phyloP scores from a whole-genome alignment of 768 basidiomycete genomes.

The Sistotremastrum suecicum region DNA sequence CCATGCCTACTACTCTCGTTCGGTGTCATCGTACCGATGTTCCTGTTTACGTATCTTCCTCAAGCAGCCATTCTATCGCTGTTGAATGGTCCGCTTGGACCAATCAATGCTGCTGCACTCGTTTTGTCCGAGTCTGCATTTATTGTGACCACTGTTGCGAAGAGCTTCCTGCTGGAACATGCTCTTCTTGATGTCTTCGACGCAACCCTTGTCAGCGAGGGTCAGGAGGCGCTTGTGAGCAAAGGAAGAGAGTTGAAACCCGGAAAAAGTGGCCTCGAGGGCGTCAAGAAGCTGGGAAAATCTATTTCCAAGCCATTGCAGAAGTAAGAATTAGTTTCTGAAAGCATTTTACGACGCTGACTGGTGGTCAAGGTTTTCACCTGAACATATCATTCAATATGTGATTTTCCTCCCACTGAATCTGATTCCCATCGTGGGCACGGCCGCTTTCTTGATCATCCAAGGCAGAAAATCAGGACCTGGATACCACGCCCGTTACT shows the following conservation, averaged over 20 bases:
- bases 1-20: conserved; percentile 6
- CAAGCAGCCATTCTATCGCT: conserved; percentile 50
- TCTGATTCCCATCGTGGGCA: conserved; percentile 50
- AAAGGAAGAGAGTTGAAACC: conserved; percentile 22
- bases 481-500: conserved; percentile 49
- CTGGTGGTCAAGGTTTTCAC: conserved; percentile 19
- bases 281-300: conserved; percentile 32
- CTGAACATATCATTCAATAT: conserved; percentile 38
- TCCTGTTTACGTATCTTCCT: conserved; percentile 49
- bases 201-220: conserved; percentile 25
- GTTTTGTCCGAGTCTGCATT: conserved; percentile 29
- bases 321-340: conserved; percentile 2
- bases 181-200: conserved; percentile 34
- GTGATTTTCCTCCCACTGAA: conserved; percentile 54
- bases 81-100: conserved; percentile 51
- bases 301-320: conserved; percentile 34
- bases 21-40: conserved; percentile 21
- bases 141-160: conserved; percentile 29
- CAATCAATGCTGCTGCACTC: conserved; percentile 33
- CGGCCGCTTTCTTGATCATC: conserved; percentile 42
- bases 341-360: neutral
- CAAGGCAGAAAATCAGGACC: conserved; percentile 40
- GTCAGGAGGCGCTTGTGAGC: conserved; percentile 26
- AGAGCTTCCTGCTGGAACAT: conserved; percentile 29
- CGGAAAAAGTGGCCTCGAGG: conserved; percentile 11